A percentile compares a stretch with the other conserved stretches of the same genome.
phyloP scores from a whole-genome alignment of 208 protist genomes.

The Paratrypanosoma confusum region DNA sequence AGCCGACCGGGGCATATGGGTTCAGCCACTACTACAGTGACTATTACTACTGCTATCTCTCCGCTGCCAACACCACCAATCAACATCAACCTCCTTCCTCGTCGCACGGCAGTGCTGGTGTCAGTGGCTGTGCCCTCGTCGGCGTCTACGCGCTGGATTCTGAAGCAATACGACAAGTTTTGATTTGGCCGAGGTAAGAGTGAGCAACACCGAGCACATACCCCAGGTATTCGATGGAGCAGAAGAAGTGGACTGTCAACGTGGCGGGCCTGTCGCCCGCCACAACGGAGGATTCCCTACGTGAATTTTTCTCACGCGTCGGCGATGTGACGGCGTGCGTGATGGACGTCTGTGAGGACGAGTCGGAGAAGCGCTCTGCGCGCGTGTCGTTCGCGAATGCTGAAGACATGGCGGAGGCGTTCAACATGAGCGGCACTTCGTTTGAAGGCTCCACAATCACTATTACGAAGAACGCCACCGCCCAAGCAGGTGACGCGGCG shows the following conservation, averaged over 20 bases:
- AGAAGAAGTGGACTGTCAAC: conserved; percentile 1
- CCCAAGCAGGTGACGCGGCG: no score
- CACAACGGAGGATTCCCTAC: conserved; percentile 32
- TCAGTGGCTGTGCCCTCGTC: no score
- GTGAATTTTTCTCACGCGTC: conserved; percentile 55
- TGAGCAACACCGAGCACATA: conserved; percentile 1
- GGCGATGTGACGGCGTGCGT: conserved; percentile 39
- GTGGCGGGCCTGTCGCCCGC: conserved; percentile 36
- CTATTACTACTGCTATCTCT: no score
- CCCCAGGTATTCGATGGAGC: not conserved
- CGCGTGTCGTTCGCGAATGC: conserved; percentile 19
- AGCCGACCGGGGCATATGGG: no score
- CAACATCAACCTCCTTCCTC: no score
- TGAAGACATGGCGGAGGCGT: conserved; percentile 25
- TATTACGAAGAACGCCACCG: conserved; percentile 7
- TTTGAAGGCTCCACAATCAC: conserved; percentile 20
- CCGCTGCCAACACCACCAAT: no score
- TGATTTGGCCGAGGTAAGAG: no score
- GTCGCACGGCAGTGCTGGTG: no score
- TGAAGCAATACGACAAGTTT: no score
- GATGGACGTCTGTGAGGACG: conserved; percentile 23
- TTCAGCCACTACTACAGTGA: no score
- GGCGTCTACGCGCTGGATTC: no score
- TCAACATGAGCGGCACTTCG: conserved; percentile 19
- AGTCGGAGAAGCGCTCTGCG: conserved; percentile 6